phyloP scores from a whole-genome alignment of 345 rosid species.

The Microcos paniculata region DNA sequence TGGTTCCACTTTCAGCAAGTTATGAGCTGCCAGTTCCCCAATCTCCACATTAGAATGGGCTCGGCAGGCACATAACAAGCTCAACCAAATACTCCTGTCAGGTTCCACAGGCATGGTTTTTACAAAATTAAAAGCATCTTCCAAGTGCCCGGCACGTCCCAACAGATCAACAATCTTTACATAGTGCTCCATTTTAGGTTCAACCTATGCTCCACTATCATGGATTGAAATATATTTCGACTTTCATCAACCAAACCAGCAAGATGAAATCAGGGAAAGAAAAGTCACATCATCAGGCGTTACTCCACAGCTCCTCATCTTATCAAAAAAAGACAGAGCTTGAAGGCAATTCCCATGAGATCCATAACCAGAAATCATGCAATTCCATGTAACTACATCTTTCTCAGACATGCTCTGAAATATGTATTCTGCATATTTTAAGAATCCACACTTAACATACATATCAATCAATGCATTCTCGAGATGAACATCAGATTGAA shows the following conservation, averaged over 20 bases:
- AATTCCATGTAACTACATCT: constrained; percentile 69
- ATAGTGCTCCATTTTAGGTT: constrained; percentile 66
- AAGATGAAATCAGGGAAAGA: constrained; percentile 66
- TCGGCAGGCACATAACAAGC: constrained; percentile 63
- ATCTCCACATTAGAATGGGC: constrained; percentile 55
- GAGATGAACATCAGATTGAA: constrained; percentile 49
- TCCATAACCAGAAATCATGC: constrained; percentile 79
- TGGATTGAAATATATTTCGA: constrained; percentile 44
- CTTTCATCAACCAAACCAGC: constrained; percentile 73
- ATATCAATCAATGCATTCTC: constrained; percentile 76
- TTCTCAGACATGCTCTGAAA: constrained; percentile 48
- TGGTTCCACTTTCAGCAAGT: constrained; percentile 55
- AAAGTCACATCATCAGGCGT: constrained; percentile 70
- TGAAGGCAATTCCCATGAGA: constrained; percentile 56
- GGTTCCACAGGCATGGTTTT: constrained; percentile 52
- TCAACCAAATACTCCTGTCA: constrained; percentile 68
- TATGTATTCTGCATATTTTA: constrained; percentile 49
- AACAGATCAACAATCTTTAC: constrained; percentile 73
- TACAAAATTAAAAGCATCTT: constrained; percentile 59
- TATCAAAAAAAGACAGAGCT: constrained; percentile 52
- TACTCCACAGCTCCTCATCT: constrained; percentile 55
- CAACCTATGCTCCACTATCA: constrained; percentile 50
- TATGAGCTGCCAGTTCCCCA: constrained; percentile 61
- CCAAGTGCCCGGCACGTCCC: constrained; percentile 68
- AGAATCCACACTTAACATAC: constrained; percentile 74